Evolutionary conservation across 2,329 filamentous ascomycete genomes (phyloP), one percentile per base, ranked within the genome.

Genomic region (Atkinsonella texensis): DNA sequence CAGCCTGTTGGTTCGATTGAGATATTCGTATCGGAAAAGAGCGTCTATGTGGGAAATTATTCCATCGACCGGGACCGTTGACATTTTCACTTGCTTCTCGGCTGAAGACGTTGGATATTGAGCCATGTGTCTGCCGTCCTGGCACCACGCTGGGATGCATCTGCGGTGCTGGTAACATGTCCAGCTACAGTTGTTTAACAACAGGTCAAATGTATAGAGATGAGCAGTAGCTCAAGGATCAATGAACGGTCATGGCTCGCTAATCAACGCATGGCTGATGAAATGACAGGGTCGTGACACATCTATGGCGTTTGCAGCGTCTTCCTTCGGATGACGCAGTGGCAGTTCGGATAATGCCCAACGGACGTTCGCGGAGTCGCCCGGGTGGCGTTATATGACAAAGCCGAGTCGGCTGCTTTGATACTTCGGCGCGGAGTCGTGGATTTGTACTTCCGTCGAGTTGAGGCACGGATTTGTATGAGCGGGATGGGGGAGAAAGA

Each of bases 101-200:
- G 43, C 32, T 38, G 18, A 43, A 33, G 15, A 41, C 28, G 40
- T 7, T 42, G 4, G 48, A 40, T 33, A 47, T 11, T 9, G 65
- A 57, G 54, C 73, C 68, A 58, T 69, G 63, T 53, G 67, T 68
- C 52, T 66, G 64, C 54, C 68, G 65, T 49, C 68, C 65, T 53
- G 70, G 73, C 72, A 75, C 73, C 71, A 69, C 68, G 58, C 65
- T 68, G 62, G 68, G 74, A 70, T 74, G 72, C 69, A 70, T 72
- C 62, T 78, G 75, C 53, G 76, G 64, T 55, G 74, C 67, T 57
- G 75, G 73, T 54, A 76, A 68, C 74, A 77, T 77, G 60, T 60
- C 60, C 51, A 51, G 46, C 32, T 46, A 48, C 53, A 32, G 44
- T 41, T 51, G 47, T 18, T 31, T 20, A 32, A 28, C 32, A 10